These are phyloP conservation scores for Neurospora sp. DNA, from an alignment of 495 filamentous ascomycete species.

Conservation along the genomic window DNA sequence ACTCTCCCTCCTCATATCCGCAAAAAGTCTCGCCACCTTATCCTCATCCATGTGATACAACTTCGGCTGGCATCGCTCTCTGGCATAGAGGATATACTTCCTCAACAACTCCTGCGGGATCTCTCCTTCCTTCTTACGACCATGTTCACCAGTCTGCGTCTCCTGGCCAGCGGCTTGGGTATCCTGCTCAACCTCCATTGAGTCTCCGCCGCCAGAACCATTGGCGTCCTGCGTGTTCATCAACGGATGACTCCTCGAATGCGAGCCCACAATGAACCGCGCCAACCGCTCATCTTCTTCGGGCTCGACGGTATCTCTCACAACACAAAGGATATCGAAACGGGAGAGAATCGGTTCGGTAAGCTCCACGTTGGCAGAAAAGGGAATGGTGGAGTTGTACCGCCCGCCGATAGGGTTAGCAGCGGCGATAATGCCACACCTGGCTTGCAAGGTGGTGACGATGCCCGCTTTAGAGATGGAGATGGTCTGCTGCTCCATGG, in stretches of 20 bases:
- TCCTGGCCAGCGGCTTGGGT: constrained; percentile 7
- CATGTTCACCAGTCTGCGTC: constrained; percentile 9
- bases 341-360: constrained; percentile 97
- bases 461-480: constrained; percentile 99
- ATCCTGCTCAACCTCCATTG: constrained; percentile 52
- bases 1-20: constrained; percentile 84
- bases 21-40: constrained; percentile 87
- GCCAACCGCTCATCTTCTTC: constrained; percentile 91
- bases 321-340: constrained; percentile 97
- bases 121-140: constrained; percentile 55
- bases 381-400: constrained; percentile 93
- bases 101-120: constrained; percentile 86
- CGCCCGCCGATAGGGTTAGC: constrained; percentile 94
- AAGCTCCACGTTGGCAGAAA: constrained; percentile 90
- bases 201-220: constrained; percentile 27
- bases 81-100: constrained; percentile 95
- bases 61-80: constrained; percentile 84
- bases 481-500: constrained; percentile 99
- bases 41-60: constrained; percentile 97
- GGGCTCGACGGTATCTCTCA: constrained; percentile 95
- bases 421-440: constrained; percentile 92
- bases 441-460: constrained; percentile 94
- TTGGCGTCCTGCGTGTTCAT: constrained; percentile 34
- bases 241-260: constrained; percentile 81
- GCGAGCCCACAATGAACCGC: constrained; percentile 87